Evolutionary conservation across 2,329 filamentous ascomycete genomes (phyloP).

Genomic region (Lizonia empirigonia): DNA sequence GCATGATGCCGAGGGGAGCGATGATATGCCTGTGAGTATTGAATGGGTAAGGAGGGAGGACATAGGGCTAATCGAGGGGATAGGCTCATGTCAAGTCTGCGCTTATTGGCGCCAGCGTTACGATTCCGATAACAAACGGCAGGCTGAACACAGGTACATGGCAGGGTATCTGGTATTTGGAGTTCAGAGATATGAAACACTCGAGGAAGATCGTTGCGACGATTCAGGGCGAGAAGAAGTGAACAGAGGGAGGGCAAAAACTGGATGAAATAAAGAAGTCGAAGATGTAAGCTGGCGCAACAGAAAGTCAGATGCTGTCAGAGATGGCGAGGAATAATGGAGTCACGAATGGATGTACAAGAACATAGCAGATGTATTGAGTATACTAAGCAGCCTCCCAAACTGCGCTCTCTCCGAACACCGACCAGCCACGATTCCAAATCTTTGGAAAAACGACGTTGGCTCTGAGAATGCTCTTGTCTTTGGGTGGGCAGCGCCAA

Average conservation of each 20-base stretch:
- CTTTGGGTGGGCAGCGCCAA: background rate
- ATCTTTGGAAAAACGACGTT: too few species aligned
- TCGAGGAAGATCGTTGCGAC: conserved; percentile 85
- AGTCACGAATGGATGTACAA: background rate
- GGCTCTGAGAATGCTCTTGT: background rate
- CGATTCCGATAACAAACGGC: conserved; percentile 88
- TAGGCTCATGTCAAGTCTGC: conserved; percentile 92
- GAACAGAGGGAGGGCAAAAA: background rate
- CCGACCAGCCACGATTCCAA: background rate
- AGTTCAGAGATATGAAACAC: conserved; percentile 81
- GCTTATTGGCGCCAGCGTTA: conserved; percentile 85
- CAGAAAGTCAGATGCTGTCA: background rate
- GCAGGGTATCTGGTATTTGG: conserved; percentile 95
- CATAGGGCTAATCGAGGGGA: conserved; percentile 6
- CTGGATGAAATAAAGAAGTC: background rate
- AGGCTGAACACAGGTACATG: conserved; percentile 73
- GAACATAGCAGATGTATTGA: background rate
- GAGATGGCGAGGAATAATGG: background rate
- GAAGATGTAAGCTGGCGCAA: background rate
- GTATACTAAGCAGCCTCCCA: background rate
- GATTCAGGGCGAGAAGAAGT: conserved; percentile 81
- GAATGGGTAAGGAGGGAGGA: background rate
- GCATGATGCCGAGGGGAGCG: conserved; percentile 82
- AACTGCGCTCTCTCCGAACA: background rate
- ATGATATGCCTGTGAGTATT: conserved; percentile 85